Base-by-base conservation (phyloP, 2,329 filamentous ascomycete genomes). In the Monosporascus cannonballus region DNA sequence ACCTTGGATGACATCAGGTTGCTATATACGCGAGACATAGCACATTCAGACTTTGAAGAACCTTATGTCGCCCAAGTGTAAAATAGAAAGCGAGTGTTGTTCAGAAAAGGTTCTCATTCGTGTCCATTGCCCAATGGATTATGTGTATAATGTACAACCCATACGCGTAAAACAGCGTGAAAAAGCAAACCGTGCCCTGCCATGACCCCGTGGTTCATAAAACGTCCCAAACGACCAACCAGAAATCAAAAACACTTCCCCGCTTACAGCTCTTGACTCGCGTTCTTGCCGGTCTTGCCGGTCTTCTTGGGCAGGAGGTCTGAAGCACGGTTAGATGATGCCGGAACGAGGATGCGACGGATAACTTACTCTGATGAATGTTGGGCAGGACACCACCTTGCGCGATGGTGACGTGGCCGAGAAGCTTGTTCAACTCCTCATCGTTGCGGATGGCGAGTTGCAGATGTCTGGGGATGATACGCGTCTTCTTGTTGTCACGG, bases 401-500 rank as follows among this genome's bases (percentile, higher is more conserved):
- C 73, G 92, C 91, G 68, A 96, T 96, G 72, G 91, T 96, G 76
- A 96, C 91, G 73, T 96, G 90, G 54, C 92, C 92, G 61, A 96
- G 83, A 59, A 96, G 87, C 85, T 96, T 97, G 89, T 97, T 96
- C 89, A 97, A 76, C 79, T 99, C 94, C 84, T 97, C 93, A 76
- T 97, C 93, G 80, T 96, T 96, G 71, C 94, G 87, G 81, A 99
- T 99, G 77, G 94, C 94, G 66, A 99, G 90, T 81, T 99, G 94
- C 47, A 99, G 85, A 77, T 99, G 94, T 76, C 94, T 91, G 62
- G 94, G 94, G 57, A 97, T 99, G 80, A 99, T 99, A 88, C 94
- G 92, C 61, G 93, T 99, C 89, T 97, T 97, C 90, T 99, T 99
- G 87, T 97, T 96, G 80, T 99, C 94, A 67, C 94, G 93, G 60